A percentile compares a stretch with the other conserved stretches of the same genome.
phyloP scores from a whole-genome alignment of 2,329 filamentous ascomycete genomes.

The Lasiodiplodia sp. region DNA sequence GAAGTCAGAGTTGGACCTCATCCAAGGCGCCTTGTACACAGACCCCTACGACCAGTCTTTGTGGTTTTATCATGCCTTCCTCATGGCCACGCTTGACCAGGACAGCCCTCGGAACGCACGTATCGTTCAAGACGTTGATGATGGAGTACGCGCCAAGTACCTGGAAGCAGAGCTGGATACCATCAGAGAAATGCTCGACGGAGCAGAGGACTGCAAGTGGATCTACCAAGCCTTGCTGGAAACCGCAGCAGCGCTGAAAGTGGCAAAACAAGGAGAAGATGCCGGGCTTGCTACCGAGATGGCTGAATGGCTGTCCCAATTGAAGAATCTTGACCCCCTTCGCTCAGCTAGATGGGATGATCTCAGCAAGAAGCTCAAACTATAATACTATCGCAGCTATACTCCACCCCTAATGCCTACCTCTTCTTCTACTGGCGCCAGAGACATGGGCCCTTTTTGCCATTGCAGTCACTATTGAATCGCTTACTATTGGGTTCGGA shows the following conservation, averaged over 20 bases:
- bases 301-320: constrained; percentile 63
- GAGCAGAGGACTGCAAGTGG: constrained; percentile 80
- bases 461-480: not conserved
- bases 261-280: not conserved
- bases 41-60: constrained; percentile 94
- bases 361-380: constrained; percentile 23
- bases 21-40: constrained; percentile 81
- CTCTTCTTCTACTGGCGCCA: not conserved
- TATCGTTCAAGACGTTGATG: constrained; percentile 70
- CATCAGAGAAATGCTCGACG: constrained; percentile 72
- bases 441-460: not conserved
- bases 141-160: constrained; percentile 68
- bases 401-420: not conserved
- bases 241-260: constrained; percentile 61
- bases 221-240: constrained; percentile 87
- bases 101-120: constrained; percentile 59
- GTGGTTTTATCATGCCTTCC: constrained; percentile 95
- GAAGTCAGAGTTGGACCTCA: constrained; percentile 76
- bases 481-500: not conserved
- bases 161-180: constrained; percentile 75
- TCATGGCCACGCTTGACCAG: constrained; percentile 71
- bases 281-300: constrained; percentile 64
- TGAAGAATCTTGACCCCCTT: constrained; percentile 76
- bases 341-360: constrained; percentile 79
- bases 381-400: constrained; percentile 3